Conservation (phyloP, 148 eudicot species). For the Pharnaceum exiguum region DNA sequence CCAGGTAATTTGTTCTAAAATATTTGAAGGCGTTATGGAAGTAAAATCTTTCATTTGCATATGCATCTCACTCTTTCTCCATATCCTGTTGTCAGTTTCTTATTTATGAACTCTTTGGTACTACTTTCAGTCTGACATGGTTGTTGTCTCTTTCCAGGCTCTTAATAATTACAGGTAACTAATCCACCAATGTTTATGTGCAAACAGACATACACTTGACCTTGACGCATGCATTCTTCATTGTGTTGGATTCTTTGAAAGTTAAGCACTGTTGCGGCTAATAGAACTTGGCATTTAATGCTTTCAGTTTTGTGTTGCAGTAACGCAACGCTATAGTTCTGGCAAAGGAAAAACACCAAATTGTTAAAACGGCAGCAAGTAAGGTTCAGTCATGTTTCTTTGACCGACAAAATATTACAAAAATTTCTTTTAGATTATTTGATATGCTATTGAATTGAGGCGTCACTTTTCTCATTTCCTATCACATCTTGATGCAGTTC, state of each 20-base stretch:
- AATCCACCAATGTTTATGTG: not conserved
- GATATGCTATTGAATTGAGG: not conserved
- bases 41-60: not conserved
- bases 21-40: not conserved
- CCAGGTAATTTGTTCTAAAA: slow-evolving; percentile 43
- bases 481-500: slow-evolving; percentile 47
- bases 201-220: not conserved
- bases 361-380: slow-evolving; percentile 74
- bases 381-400: slow-evolving; percentile 45
- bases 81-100: not conserved
- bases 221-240: not conserved
- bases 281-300: not conserved
- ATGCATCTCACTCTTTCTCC: not conserved
- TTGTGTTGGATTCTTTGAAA: not conserved
- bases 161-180: slow-evolving; percentile 93
- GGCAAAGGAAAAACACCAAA: slow-evolving; percentile 82
- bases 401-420: not conserved
- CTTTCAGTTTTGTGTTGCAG: slow-evolving; percentile 32
- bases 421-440: too few species aligned
- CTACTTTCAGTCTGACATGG: slow-evolving; percentile 7
- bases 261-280: not conserved
- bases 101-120: not conserved
- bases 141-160: slow-evolving; percentile 51
- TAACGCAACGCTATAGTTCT: slow-evolving; percentile 96
- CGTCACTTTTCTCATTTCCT: slow-evolving; percentile 6